A percentile compares a stretch with the other conserved stretches of the same genome.
Evolutionary conservation across 2,329 filamentous ascomycete species (phyloP).

Genomic region (Aspergillus cejpii): DNA sequence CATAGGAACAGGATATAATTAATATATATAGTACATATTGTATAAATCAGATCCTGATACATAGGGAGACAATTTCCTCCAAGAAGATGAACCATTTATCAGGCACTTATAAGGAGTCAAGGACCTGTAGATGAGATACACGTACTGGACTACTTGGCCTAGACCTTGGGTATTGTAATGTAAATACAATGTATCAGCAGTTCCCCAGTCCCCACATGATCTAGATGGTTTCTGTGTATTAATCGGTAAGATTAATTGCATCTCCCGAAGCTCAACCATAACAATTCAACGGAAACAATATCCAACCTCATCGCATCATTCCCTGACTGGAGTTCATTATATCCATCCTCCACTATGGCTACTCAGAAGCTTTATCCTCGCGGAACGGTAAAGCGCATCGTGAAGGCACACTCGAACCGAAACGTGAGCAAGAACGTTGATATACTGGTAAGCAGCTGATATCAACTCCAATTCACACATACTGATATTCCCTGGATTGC

Average conservation of each 20-base stretch:
- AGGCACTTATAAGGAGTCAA: no score
- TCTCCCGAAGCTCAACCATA: neutral
- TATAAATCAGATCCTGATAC: no score
- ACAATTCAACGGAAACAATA: slow-evolving; percentile 12
- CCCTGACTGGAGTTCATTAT: no score
- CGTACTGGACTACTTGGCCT: neutral
- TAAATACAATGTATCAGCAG: neutral
- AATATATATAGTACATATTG: slow-evolving; percentile 1
- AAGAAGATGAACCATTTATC: no score
- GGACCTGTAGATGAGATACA: no score
- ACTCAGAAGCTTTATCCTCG: slow-evolving; percentile 75
- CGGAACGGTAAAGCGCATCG: slow-evolving; percentile 76
- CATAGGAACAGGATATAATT: no score
- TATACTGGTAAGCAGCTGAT: slow-evolving; percentile 57
- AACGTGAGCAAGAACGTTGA: slow-evolving; percentile 79
- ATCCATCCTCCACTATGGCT: no score
- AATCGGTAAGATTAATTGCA: neutral
- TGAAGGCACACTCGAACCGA: slow-evolving; percentile 79
- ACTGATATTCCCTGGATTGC: slow-evolving; percentile 1
- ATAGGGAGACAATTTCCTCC: no score
- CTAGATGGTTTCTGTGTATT: neutral
- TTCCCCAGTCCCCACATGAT: neutral
- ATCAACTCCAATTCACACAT: neutral
- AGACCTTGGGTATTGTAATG: slow-evolving; percentile 4
- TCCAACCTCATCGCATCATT: no score